Base-by-base conservation (phyloP, 805 yeast species). In the Jamesozyma gamospora region DNA sequence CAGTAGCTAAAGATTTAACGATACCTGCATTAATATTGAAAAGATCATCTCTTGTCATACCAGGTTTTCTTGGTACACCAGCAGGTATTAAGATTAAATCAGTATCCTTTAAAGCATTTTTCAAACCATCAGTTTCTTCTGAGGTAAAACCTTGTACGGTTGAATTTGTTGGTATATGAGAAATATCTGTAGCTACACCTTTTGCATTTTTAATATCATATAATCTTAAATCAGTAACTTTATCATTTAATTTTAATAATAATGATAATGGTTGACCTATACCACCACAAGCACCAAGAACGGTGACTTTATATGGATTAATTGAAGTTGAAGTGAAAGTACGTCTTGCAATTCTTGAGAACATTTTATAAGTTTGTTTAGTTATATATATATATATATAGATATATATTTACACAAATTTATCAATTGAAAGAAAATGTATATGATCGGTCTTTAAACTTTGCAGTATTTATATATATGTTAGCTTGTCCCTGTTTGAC, bases 51-150 rank as follows among this genome's bases (percentile, higher is more conserved):
- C 96, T 82, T 59, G 96, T 85, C 96, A 88, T 88, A 65, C 96
- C 96, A 52, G 96, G 96, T 72, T 87, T 88, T 77, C 94, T 84
- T 71, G 94, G 96, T 43, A 88, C 92, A 72, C 96, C 96, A 41
- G 96, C 96, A 61, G 96, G 96, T 66, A 88, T 84, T 49, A 88
- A 76, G 48, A 88, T 82, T 44, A 88, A 82, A 51, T 80, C 85
- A 40, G 74, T 68, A 50, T 71, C 75, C 45, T 72, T 77, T 50
- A 88, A 77, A 39, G 96, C 90, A 50, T 70, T 70, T 58, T 71
- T 69, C 52, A 88, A 69, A 42, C 82, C 83, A 42, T 71, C 71
- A 53, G 68, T 69, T 45, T 78, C 72, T 49, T 83, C 94, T 53
- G 95, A 94, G 42, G 83, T 72, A 73, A 73, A 88, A 49, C 96